phyloP scores from a whole-genome alignment of 1,139 yeast species.

The Yamadazyma dendronema region DNA sequence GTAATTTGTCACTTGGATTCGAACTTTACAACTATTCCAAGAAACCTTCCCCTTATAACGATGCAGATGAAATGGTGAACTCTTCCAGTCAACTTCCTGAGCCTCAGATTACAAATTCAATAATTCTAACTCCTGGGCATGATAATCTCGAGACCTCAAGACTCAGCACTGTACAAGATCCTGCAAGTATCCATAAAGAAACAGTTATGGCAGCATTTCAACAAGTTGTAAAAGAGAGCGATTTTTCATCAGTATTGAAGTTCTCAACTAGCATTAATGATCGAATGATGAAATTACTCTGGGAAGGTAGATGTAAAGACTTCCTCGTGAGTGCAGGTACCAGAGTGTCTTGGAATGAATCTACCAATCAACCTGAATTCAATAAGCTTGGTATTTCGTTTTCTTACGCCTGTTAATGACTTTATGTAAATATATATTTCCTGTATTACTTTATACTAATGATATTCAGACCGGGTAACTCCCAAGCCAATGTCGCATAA shows the following conservation, averaged over 20 bases:
- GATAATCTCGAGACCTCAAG: background rate
- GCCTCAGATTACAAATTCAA: background rate
- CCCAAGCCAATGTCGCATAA: too few relatives aligned
- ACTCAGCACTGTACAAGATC: background rate
- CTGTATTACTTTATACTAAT: too few relatives aligned
- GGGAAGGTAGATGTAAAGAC: slow-evolving; percentile 89
- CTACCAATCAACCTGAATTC: slow-evolving; percentile 35
- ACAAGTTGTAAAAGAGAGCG: slow-evolving; percentile 48
- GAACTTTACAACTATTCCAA: slow-evolving; percentile 64
- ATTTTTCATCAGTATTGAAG: slow-evolving; percentile 72
- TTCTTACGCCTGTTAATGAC: slow-evolving; percentile 26
- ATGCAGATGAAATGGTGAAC: slow-evolving; percentile 4
- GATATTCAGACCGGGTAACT: slow-evolving; percentile 1
- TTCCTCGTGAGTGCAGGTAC: slow-evolving; percentile 79
- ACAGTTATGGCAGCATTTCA: slow-evolving; percentile 55
- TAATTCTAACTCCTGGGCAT: background rate
- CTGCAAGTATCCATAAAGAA: slow-evolving; percentile 22
- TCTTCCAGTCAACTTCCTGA: slow-evolving; percentile 2
- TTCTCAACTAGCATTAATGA: slow-evolving; percentile 70
- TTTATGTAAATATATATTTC: slow-evolving; percentile 2
- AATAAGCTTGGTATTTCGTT: slow-evolving; percentile 39
- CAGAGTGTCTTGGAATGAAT: slow-evolving; percentile 36
- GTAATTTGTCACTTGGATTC: slow-evolving; percentile 82
- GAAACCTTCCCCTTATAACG: slow-evolving; percentile 9
- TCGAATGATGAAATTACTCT: slow-evolving; percentile 58